These are phyloP conservation scores for Lignosus rhinocerotis DNA, from an alignment of 1,284 basidiomycete species.

Conservation along the genomic window DNA sequence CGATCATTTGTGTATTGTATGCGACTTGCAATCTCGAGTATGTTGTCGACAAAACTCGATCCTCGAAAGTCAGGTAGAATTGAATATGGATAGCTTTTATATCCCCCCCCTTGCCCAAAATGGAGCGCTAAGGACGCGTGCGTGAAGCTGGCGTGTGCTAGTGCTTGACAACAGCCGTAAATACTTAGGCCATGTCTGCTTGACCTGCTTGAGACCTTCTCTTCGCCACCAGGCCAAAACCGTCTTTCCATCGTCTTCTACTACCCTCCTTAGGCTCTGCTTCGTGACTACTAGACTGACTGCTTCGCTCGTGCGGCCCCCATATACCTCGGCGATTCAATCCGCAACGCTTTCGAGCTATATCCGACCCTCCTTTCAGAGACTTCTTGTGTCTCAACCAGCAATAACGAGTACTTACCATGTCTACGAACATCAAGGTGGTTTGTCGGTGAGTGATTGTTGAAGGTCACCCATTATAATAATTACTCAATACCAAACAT, in stretches of 20 bases:
- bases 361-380: slow-evolving; percentile 21
- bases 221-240: slow-evolving; percentile 9
- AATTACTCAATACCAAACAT: not conserved
- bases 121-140: slow-evolving; percentile 21
- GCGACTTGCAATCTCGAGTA: slow-evolving; percentile 8
- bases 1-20: slow-evolving; percentile 16
- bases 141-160: slow-evolving; percentile 19
- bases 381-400: slow-evolving; percentile 4
- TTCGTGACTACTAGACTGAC: slow-evolving; percentile 23
- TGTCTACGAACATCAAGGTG: slow-evolving; percentile 91
- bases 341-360: slow-evolving; percentile 11
- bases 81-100: not conserved
- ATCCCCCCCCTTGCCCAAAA: slow-evolving; percentile 3
- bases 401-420: slow-evolving; percentile 31
- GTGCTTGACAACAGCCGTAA: slow-evolving; percentile 33
- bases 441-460: slow-evolving; percentile 78
- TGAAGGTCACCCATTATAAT: not conserved
- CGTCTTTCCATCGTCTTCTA: slow-evolving; percentile 18
- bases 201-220: slow-evolving; percentile 15
- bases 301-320: slow-evolving; percentile 20
- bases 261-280: slow-evolving; percentile 17
- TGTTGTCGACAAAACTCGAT: not conserved
- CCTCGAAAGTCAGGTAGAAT: not conserved
- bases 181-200: slow-evolving; percentile 20
- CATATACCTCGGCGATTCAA: slow-evolving; percentile 22